Evolutionary conservation across 306 rosid species (phyloP), one percentile per base, ranked within the genome.

Genomic region (Pueraria montana): DNA sequence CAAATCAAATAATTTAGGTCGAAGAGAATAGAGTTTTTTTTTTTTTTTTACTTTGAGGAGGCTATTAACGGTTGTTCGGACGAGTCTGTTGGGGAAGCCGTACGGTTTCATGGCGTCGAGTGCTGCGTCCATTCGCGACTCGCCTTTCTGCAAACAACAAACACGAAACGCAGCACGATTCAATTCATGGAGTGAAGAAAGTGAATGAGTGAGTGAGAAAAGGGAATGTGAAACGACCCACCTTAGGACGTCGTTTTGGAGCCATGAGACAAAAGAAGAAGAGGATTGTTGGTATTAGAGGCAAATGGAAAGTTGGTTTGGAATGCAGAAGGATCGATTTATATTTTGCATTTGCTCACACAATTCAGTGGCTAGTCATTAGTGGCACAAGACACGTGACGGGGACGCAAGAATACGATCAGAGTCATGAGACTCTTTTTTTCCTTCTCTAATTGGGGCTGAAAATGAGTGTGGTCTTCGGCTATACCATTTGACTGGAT

Each of bases 121-220:
- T 0, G 93, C 94, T 0, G 94, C 94, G 34, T 89, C 91, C 89
- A 90, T 85, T 48, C 97, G 88, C 0, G 69, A 46, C 14, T 74
- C 45, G 0, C 86, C 79, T 20, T 1, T 78, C 89, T 86, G 78
- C 3, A 0, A 56, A 61, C 6, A 4, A 20, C 10, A 17, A 23
- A 14, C 49, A 43, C 49, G 4, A 69, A n/a, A 23, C 3, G 1
- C 12, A 17, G 2, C 3, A 0, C 3, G 30, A 52, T 45, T 21
- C 4, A 69, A 36, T 43, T 11, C 0, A 42, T 0, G 53, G 12
- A 38, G 40, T 7, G 48, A 10, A 40, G 34, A 12, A 69, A 8
- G 7, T 6, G 43, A 30, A 34, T 10, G 69, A 4, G 42, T 8
- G 68, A 3, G 38, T 2, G 38, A 23, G 12, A 8, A 23, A 16